Conservation (phyloP, 805 yeast genomes). For the Yamadazyma philogaea region DNA sequence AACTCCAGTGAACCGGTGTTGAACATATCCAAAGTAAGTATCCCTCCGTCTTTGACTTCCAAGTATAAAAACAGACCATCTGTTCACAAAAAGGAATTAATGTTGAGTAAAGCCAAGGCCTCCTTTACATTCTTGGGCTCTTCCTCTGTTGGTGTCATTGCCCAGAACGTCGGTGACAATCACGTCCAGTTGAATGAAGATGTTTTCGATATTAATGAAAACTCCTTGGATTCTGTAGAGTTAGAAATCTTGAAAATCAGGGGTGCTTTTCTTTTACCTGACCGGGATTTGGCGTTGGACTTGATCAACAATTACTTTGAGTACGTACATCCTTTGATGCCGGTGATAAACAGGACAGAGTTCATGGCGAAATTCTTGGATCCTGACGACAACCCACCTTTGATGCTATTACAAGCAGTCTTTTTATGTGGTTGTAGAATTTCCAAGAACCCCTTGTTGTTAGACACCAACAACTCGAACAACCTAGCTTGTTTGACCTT, state of each 20-base stretch:
- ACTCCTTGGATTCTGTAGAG: slow-evolving; percentile 53
- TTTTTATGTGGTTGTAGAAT: slow-evolving; percentile 66
- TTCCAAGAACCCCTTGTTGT: slow-evolving; percentile 49
- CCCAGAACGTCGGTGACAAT: slow-evolving; percentile 45
- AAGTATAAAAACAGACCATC: slow-evolving; percentile 38
- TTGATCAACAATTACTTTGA: slow-evolving; percentile 61
- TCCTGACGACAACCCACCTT: slow-evolving; percentile 57
- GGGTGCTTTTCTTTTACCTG: slow-evolving; percentile 73
- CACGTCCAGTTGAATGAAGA: slow-evolving; percentile 46
- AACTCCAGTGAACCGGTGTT: slow-evolving; percentile 35
- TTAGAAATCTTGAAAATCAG: slow-evolving; percentile 58
- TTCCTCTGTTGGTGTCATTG: slow-evolving; percentile 47
- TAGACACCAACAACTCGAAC: slow-evolving; percentile 51
- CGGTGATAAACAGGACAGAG: slow-evolving; percentile 59
- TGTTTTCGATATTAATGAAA: slow-evolving; percentile 33
- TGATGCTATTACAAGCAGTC: slow-evolving; percentile 65
- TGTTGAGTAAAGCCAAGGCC: slow-evolving; percentile 24
- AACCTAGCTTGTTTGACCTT: slow-evolving; percentile 50
- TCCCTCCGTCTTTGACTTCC: slow-evolving; percentile 44
- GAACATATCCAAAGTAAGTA: slow-evolving; percentile 39
- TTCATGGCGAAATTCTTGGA: slow-evolving; percentile 58
- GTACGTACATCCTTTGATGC: slow-evolving; percentile 64
- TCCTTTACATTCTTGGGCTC: slow-evolving; percentile 52
- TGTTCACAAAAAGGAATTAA: slow-evolving; percentile 33
- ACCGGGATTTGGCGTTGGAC: slow-evolving; percentile 54